A percentile compares a stretch with the other conserved stretches of the same genome.
Evolutionary conservation across 2,329 filamentous ascomycete species (phyloP).

Genomic region (Fusarium sarcochroum): DNA sequence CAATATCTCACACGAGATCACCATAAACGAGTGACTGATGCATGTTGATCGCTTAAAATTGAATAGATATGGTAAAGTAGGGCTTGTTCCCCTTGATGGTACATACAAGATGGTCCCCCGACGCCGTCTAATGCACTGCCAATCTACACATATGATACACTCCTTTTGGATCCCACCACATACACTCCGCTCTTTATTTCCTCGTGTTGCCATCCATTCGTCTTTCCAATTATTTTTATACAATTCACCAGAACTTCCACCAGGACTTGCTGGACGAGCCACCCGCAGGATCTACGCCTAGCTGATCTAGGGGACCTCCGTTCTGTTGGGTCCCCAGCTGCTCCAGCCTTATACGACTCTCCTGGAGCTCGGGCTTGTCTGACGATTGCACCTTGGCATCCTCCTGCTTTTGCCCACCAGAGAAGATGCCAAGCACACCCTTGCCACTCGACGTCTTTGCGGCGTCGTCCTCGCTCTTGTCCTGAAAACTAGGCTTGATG

Average conservation of each 20-base stretch:
- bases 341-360: slow-evolving; percentile 55
- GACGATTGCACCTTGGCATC: slow-evolving; percentile 27
- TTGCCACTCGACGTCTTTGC: slow-evolving; percentile 50
- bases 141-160: slow-evolving; percentile 62
- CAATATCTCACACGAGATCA: not conserved
- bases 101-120: slow-evolving; percentile 55
- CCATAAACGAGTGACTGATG: not conserved
- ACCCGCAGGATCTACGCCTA: slow-evolving; percentile 57
- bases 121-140: slow-evolving; percentile 63
- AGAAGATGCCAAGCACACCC: slow-evolving; percentile 55
- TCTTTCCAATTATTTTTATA: slow-evolving; percentile 40
- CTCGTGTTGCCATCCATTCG: slow-evolving; percentile 19
- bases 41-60: slow-evolving; percentile 47
- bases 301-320: slow-evolving; percentile 66
- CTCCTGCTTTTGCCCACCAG: slow-evolving; percentile 48
- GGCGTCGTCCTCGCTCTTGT: slow-evolving; percentile 32
- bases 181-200: slow-evolving; percentile 37
- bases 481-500: slow-evolving; percentile 51
- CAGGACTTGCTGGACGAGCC: slow-evolving; percentile 63
- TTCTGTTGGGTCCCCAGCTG: slow-evolving; percentile 63
- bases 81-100: slow-evolving; percentile 50
- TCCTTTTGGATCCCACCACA: slow-evolving; percentile 40
- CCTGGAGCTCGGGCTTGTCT: slow-evolving; percentile 32
- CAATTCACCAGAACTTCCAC: slow-evolving; percentile 61
- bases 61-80: slow-evolving; percentile 50